A percentile compares a stretch with the other conserved stretches of the same genome.
phyloP scores from a whole-genome alignment of 1,284 basidiomycete genomes.

The Lignosus rhinocerotis region DNA sequence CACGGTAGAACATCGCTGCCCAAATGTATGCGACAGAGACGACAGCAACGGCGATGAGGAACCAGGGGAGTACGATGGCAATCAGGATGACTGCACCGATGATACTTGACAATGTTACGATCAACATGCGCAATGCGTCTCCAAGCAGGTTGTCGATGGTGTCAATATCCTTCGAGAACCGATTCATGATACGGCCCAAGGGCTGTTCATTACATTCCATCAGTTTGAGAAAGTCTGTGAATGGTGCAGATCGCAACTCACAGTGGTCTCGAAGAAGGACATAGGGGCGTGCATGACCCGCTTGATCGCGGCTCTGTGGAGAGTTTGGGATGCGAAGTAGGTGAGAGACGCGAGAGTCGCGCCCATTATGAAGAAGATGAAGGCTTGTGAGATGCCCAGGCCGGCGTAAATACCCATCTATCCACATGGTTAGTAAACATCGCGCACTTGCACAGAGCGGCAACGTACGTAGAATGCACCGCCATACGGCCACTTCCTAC shows the following conservation, averaged over 20 bases:
- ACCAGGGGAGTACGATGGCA: constrained; percentile 81
- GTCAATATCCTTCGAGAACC: constrained; percentile 84
- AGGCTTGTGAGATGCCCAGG: constrained; percentile 51
- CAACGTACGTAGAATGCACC: constrained; percentile 60
- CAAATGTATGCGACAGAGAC: constrained; percentile 62
- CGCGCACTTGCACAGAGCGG: not conserved
- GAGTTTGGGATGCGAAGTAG: constrained; percentile 61
- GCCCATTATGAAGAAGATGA: constrained; percentile 58
- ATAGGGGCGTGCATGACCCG: constrained; percentile 78
- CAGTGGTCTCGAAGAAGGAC: constrained; percentile 88
- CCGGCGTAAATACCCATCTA: constrained; percentile 71
- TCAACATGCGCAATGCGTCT: constrained; percentile 79
- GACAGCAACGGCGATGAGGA: constrained; percentile 71
- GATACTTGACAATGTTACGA: constrained; percentile 64
- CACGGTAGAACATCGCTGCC: constrained; percentile 81
- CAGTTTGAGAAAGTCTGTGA: not conserved
- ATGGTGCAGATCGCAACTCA: constrained; percentile 29
- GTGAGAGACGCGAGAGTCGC: constrained; percentile 54
- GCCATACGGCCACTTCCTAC: constrained; percentile 49
- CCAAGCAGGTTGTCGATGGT: constrained; percentile 80
- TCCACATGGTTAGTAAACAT: constrained; percentile 7
- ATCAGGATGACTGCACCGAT: constrained; percentile 79
- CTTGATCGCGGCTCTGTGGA: constrained; percentile 57
- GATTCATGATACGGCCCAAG: constrained; percentile 87
- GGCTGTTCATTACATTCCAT: constrained; percentile 44